Evolutionary conservation across 495 filamentous ascomycete species (phyloP), one percentile per base, ranked within the genome.

Genomic region (Geoglossum glabrum): DNA sequence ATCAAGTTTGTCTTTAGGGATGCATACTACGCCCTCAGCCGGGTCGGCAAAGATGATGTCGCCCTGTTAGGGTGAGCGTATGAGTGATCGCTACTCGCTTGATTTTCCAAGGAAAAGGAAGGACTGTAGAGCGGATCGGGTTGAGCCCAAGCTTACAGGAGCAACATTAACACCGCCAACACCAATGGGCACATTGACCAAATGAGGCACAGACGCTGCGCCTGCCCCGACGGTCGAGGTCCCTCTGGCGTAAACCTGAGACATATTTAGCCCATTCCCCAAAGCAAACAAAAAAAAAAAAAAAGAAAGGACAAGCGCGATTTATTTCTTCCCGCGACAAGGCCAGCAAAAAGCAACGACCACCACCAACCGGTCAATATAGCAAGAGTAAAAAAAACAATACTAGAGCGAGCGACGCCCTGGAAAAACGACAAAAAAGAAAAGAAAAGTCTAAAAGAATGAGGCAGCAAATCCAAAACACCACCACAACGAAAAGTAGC

Each of bases 41-140:
- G 74, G 72, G 64, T 86, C 82, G 50, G 75, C 74, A 61, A 84
- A 78, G 25, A 84, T 70, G 21, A 84, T 70, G 67, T 85, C 83
- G 0, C 80, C 81, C 69, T 79, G n/a, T n/a, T n/a, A n/a, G n/a
- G n/a, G n/a, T n/a, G n/a, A n/a, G n/a, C n/a, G n/a, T n/a, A n/a
- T n/a, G n/a, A n/a, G n/a, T n/a, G n/a, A n/a, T n/a, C n/a, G n/a
- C n/a, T n/a, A n/a, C n/a, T n/a, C n/a, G n/a, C n/a, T n/a, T n/a
- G n/a, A n/a, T n/a, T n/a, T n/a, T n/a, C n/a, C n/a, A 34, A 34
- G 31, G 45, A 33, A 33, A 56, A 40, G 6, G 6, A 17, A 40
- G 13, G 13, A 8, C 2, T 9, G 5, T 7, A 17, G 5, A 40
- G 5, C 7, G 36, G 36, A 17, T 3, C 8, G 36, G 31, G 5